Evolutionary conservation across 305 asterid genomes (phyloP), one percentile per base, ranked within the genome.

Genomic region (Fraxinus ornus): DNA sequence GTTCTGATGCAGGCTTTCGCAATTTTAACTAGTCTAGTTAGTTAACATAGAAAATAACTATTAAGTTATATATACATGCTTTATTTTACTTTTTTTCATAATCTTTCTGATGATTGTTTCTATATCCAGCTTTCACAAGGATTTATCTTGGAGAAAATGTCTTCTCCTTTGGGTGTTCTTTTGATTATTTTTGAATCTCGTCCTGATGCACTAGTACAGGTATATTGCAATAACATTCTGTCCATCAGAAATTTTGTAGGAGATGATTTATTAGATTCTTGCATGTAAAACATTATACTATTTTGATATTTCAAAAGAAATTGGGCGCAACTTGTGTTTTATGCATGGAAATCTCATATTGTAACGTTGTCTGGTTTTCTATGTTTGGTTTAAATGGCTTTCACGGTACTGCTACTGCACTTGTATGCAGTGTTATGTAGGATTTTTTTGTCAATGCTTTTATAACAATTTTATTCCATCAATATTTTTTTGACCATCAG

Each of bases 151-250:
- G 97, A 92, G 79, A 92, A 92, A 85, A 87, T 83, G 70, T 83
- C 95, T 37, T 86, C 90, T 82, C 95, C 97, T 1, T 77, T 92
- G 83, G 95, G 97, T 44, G 97, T 92, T 78, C 86, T 92, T 21
- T 81, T 91, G 66, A 88, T 91, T 83, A 89, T 91, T 79, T 93
- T 93, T 72, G 97, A 93, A 90, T 91, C 97, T 41, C 93, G 95
- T 9, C 97, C 97, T 15, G 95, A 91, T 84, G 94, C 97, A 0
- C 86, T 92, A 44, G 92, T 92, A 71, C 97, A 92, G 93, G 95
- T 92, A 88, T 73, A 78, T 39, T 79, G 79, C 76, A 66, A 17
- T 66, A 52, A 55, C 26, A 64, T 64, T 33, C 76, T 73, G 15
- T 21, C n/a, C 75, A 72, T 26, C 60, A 68, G 82, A 32, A 57